Evolutionary conservation across 2,329 filamentous ascomycete species (phyloP).

Genomic region (Alternaria postmessia): DNA sequence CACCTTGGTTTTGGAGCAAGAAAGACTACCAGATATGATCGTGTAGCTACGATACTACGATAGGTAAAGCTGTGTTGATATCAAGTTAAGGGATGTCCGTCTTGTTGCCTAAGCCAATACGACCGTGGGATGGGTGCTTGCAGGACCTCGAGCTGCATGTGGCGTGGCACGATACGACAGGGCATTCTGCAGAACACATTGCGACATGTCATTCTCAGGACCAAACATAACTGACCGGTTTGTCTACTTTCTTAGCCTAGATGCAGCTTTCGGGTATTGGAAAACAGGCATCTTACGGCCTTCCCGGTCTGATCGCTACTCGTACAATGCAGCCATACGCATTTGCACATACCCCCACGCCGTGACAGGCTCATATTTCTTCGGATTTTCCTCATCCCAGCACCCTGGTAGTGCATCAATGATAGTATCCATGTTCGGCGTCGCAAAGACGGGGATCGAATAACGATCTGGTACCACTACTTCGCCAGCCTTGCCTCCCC

Average conservation of each 20-base stretch:
- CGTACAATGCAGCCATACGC: not conserved
- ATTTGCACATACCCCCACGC: conserved; percentile 43
- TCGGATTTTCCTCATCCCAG: conserved; percentile 39
- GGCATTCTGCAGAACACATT: not conserved
- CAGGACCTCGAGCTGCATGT: not conserved
- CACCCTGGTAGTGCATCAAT: conserved; percentile 49
- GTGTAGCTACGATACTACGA: not conserved
- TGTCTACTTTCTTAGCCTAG: not conserved
- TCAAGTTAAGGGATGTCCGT: not conserved
- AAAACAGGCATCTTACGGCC: not conserved
- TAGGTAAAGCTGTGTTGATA: not conserved
- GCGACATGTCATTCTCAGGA: not conserved
- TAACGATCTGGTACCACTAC: conserved; percentile 47
- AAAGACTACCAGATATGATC: not conserved
- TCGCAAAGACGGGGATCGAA: conserved; percentile 53
- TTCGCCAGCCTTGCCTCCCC: conserved; percentile 12
- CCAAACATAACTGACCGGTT: not conserved
- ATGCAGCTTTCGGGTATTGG: not conserved
- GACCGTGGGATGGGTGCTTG: not conserved
- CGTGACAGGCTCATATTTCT: conserved; percentile 52
- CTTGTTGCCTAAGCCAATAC: not conserved
- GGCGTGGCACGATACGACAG: conserved; percentile 1
- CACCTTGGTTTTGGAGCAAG: not conserved
- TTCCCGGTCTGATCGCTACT: not conserved
- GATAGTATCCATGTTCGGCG: conserved; percentile 48